Evolutionary conservation across 192 early-diverging fungal genomes (phyloP), one percentile per base, ranked within the genome.

Genomic region (Jimgerdemannia lactiflua): DNA sequence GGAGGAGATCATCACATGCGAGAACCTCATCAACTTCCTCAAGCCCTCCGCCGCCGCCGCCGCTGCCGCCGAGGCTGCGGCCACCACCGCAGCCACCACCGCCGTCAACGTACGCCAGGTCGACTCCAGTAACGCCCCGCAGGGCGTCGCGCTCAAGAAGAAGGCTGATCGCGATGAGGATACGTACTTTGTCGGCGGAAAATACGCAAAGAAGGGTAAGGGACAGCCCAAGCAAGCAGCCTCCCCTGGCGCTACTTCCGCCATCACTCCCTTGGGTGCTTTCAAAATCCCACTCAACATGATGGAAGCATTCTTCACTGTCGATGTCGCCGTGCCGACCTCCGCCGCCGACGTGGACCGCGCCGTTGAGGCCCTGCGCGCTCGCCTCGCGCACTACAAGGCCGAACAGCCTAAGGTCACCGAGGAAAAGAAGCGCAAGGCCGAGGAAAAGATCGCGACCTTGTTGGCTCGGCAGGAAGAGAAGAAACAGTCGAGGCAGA

Each of bases 401-500:
- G 89, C 89, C 64, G 91, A 94, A 80, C 94, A 95, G 82, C 90
- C 87, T 67, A 87, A 85, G 71, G 88, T 87, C 17, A 97, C 96
- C 70, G 89, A 82, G 7, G 92, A 93, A 80, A 97, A 97, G 87
- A 96, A 94, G 89, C 89, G 86, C 74, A 91, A 91, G 81, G 97
- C 94, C 66, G 91, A 96, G 82, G 93, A 89, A 70, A 92, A 92
- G 85, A 92, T 97, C 74, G 91, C 89, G 44, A 89, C 89, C 73
- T 84, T 95, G 75, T 79, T 80, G 79, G 76, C 83, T 14, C 86
- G 91, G 86, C 80, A 86, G 39, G 83, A 88, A 65, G 79, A 75
- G 59, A 75, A 10, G 43, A 69, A 43, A 63, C 43, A 18, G 71
- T 39, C 14, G 43, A 73, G 59, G 74, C 71, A 65, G 77, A 74